Conservation (phyloP, 2,329 filamentous ascomycete genomes). For the Penicillium sp. region DNA sequence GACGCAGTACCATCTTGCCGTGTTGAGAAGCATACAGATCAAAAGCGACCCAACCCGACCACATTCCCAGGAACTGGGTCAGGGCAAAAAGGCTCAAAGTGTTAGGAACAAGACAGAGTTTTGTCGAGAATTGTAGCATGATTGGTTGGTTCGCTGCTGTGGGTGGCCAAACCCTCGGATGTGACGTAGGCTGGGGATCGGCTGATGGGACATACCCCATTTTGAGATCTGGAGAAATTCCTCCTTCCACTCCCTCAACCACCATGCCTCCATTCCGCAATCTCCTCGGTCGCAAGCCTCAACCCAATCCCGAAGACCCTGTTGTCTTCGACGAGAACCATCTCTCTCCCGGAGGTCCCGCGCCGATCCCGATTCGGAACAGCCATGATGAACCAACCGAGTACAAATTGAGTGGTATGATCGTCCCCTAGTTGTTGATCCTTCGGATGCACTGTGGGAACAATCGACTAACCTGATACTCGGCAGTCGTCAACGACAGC, state of each 20-base stretch:
- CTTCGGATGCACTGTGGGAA: neutral
- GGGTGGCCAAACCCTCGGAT: neutral
- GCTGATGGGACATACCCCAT: neutral
- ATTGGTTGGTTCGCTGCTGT: neutral
- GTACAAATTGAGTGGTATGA: conserved; percentile 78
- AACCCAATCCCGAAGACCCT: conserved; percentile 40
- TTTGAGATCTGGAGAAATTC: neutral
- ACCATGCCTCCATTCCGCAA: conserved; percentile 71
- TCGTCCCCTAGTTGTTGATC: neutral
- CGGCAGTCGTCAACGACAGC: conserved; percentile 87
- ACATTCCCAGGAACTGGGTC: conserved; percentile 1
- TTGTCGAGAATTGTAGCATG: neutral
- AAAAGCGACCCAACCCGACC: too few relatives aligned
- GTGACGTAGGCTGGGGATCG: conserved; percentile 1
- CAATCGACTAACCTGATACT: conserved; percentile 30
- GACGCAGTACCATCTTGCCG: too few relatives aligned
- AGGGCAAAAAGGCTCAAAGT: neutral
- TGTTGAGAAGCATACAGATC: too few relatives aligned
- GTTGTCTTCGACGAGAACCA: conserved; percentile 57
- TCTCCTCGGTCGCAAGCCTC: conserved; percentile 66
- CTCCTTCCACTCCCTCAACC: conserved; percentile 2
- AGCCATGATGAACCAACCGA: conserved; percentile 67
- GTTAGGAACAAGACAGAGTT: neutral
- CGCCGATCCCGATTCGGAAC: conserved; percentile 60
- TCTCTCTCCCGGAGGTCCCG: conserved; percentile 48